Evolutionary conservation across 106 monocot species (phyloP).

Genomic region (Platanthera zijinensis): DNA sequence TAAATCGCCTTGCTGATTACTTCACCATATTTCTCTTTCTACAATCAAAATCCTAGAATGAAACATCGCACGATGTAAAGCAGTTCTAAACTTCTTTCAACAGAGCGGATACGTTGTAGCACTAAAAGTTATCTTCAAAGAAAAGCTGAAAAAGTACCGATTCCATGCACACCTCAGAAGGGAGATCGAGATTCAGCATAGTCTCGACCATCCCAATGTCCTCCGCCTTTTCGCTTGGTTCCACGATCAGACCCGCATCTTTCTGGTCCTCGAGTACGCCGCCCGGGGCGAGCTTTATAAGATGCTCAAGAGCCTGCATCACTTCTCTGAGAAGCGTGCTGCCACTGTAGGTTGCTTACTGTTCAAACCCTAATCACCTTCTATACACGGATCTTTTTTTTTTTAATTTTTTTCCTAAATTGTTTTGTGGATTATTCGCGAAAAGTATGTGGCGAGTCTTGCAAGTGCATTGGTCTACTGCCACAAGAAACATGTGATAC

Average conservation of each 20-base stretch:
- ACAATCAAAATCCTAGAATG: background rate
- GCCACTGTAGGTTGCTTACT: conserved; percentile 27
- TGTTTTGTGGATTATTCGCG: background rate
- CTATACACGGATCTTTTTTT: background rate
- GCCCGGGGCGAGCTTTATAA: conserved; percentile 77
- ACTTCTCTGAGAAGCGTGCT: conserved; percentile 66
- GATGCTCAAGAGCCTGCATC: conserved; percentile 42
- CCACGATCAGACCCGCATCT: conserved; percentile 65
- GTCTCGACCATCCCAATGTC: conserved; percentile 68
- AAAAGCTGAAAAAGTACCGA: conserved; percentile 83
- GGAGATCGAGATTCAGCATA: conserved; percentile 81
- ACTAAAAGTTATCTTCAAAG: conserved; percentile 73
- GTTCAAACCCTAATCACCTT: conserved; percentile 5
- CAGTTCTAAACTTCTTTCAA: background rate
- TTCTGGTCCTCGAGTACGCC: conserved; percentile 78
- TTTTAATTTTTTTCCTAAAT: background rate
- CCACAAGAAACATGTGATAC: conserved; percentile 91
- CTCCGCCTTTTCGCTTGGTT: conserved; percentile 82
- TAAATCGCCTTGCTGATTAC: background rate
- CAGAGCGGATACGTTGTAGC: conserved; percentile 79
- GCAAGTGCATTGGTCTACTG: conserved; percentile 69
- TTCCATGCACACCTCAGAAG: conserved; percentile 60
- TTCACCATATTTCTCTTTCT: background rate
- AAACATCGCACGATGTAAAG: too few relatives aligned
- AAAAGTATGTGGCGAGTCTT: conserved; percentile 79